Evolutionary conservation across 2,329 filamentous ascomycete genomes (phyloP).

Genomic region (Nakataea oryzae): DNA sequence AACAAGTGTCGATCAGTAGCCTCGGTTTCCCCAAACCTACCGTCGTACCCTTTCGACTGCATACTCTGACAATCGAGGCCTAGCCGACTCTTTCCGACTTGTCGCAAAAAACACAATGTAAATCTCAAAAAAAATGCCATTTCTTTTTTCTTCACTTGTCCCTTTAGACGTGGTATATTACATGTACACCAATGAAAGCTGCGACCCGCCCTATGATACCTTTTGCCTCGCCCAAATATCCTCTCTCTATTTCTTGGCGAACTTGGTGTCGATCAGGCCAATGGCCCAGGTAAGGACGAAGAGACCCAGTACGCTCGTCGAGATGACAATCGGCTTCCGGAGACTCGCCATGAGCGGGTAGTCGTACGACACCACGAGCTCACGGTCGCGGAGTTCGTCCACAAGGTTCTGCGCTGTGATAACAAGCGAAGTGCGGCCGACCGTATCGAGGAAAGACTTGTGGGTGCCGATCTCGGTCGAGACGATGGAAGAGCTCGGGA

Average conservation of each 20-base stretch:
- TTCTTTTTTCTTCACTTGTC: not conserved
- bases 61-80: not conserved
- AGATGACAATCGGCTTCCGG: slow-evolving; percentile 79
- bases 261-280: slow-evolving; percentile 72
- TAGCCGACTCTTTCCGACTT: too few relatives aligned
- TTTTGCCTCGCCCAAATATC: not conserved
- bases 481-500: slow-evolving; percentile 55
- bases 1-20: not conserved
- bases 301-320: slow-evolving; percentile 59
- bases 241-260: slow-evolving; percentile 34
- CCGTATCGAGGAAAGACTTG: slow-evolving; percentile 86
- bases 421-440: slow-evolving; percentile 73
- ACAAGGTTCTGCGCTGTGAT: slow-evolving; percentile 79
- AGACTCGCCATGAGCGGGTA: slow-evolving; percentile 64
- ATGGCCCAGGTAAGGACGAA: slow-evolving; percentile 68
- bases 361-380: slow-evolving; percentile 81
- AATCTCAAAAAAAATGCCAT: not conserved
- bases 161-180: slow-evolving; percentile 9
- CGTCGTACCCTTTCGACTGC: not conserved
- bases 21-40: not conserved
- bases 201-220: slow-evolving; percentile 4
- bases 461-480: slow-evolving; percentile 51
- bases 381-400: slow-evolving; percentile 77
- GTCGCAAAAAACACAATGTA: not conserved
- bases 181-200: slow-evolving; percentile 9